Conservation (phyloP, 495 filamentous ascomycete genomes). For the Trichoderma parareesei region DNA sequence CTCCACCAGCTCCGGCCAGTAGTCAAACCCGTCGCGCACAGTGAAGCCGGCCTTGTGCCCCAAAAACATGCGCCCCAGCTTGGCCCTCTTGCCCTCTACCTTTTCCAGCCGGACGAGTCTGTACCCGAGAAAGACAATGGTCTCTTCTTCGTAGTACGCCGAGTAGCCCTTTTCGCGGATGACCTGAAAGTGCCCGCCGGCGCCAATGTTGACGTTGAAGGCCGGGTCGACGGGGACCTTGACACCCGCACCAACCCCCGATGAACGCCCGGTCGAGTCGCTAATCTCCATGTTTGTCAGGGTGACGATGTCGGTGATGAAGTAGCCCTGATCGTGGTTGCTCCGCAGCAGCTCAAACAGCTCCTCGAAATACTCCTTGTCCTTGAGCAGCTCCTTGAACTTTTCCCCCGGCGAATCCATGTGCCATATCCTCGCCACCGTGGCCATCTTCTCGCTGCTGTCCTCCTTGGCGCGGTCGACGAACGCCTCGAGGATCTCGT, state of each 20-base stretch:
- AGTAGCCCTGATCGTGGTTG: background rate
- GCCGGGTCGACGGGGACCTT: background rate
- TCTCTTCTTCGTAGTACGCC: background rate
- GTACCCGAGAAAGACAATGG: constrained; percentile 10
- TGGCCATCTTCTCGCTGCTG: constrained; percentile 13
- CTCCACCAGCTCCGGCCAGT: constrained; percentile 7
- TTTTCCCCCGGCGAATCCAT: constrained; percentile 8
- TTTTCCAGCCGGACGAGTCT: constrained; percentile 6
- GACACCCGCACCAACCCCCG: background rate
- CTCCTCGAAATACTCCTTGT: constrained; percentile 3
- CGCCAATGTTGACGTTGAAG: background rate
- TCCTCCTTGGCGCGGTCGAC: constrained; percentile 26
- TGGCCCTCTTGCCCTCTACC: background rate
- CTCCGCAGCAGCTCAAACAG: background rate
- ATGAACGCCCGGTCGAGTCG: background rate
- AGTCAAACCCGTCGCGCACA: constrained; percentile 5
- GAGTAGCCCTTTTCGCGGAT: background rate
- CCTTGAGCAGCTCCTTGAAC: constrained; percentile 9
- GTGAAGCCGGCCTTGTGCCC: constrained; percentile 4
- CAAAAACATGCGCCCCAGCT: background rate
- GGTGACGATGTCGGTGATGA: constrained; percentile 12
- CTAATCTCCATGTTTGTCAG: constrained; percentile 7
- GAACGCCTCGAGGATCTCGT: constrained; percentile 38
- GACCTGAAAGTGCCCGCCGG: background rate
- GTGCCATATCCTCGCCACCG: constrained; percentile 7